Evolutionary conservation across 371 early-diverging fungal species (phyloP).

Genomic region (Haplosporangium sp.): DNA sequence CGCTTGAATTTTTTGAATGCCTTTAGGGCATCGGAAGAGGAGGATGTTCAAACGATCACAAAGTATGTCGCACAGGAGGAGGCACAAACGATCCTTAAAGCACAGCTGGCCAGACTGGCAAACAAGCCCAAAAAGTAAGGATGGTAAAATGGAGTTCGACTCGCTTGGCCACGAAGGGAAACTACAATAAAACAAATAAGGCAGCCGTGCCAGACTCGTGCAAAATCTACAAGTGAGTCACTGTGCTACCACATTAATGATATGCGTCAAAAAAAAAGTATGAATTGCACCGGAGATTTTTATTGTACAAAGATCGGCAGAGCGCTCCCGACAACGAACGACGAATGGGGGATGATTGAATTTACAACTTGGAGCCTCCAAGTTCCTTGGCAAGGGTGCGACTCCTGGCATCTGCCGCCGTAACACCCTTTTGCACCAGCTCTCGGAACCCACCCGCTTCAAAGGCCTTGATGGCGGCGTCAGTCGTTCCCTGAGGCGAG

Average conservation of each 20-base stretch:
- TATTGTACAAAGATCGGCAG: slow-evolving; percentile 1
- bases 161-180: background rate
- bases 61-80: slow-evolving; percentile 36
- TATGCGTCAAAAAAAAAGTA: background rate
- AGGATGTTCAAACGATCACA: slow-evolving; percentile 41
- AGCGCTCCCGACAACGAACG: background rate
- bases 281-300: slow-evolving; percentile 14
- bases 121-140: slow-evolving; percentile 30
- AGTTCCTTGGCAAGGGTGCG: slow-evolving; percentile 77
- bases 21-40: slow-evolving; percentile 32
- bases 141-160: background rate
- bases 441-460: slow-evolving; percentile 71
- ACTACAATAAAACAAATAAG: background rate
- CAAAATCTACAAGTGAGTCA: background rate
- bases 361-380: slow-evolving; percentile 59
- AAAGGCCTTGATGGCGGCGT: slow-evolving; percentile 86
- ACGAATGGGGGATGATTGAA: background rate
- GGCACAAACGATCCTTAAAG: slow-evolving; percentile 44
- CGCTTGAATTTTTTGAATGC: slow-evolving; percentile 34
- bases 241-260: background rate
- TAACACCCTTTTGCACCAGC: slow-evolving; percentile 68
- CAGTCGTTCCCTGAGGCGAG: slow-evolving; percentile 94
- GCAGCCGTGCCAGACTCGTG: background rate
- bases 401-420: slow-evolving; percentile 76
- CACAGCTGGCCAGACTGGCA: slow-evolving; percentile 25